Evolutionary conservation across 2,329 filamentous ascomycete genomes (phyloP).

Genomic region (Stachybotrys echinatus): DNA sequence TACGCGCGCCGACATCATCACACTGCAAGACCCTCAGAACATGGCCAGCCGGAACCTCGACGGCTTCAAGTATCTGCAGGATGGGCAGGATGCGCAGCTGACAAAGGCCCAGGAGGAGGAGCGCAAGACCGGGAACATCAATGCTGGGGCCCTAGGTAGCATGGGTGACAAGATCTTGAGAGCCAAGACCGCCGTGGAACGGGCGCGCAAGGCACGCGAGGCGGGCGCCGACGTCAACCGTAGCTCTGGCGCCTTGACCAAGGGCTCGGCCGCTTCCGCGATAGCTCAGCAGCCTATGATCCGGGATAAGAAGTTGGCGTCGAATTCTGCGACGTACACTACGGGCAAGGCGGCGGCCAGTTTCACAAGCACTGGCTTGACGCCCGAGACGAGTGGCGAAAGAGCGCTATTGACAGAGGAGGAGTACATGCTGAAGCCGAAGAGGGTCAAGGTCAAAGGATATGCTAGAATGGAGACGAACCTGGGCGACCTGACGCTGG

Average conservation of each 20-base stretch:
- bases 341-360: slow-evolving; percentile 88
- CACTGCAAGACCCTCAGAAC: slow-evolving; percentile 92
- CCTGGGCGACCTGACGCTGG: slow-evolving; percentile 77
- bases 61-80: slow-evolving; percentile 82
- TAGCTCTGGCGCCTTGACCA: slow-evolving; percentile 37
- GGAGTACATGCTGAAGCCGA: slow-evolving; percentile 92
- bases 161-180: slow-evolving; percentile 77
- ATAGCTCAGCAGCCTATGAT: slow-evolving; percentile 30
- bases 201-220: slow-evolving; percentile 70
- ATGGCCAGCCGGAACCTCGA: slow-evolving; percentile 75
- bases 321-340: slow-evolving; percentile 86
- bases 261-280: slow-evolving; percentile 13
- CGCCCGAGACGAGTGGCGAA: slow-evolving; percentile 83
- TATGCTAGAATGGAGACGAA: slow-evolving; percentile 89
- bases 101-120: slow-evolving; percentile 68
- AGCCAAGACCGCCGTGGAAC: slow-evolving; percentile 91
- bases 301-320: slow-evolving; percentile 56
- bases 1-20: slow-evolving; percentile 86
- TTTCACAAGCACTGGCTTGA: slow-evolving; percentile 91
- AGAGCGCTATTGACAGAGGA: slow-evolving; percentile 85
- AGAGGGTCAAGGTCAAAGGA: slow-evolving; percentile 81
- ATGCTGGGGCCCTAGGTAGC: slow-evolving; percentile 73
- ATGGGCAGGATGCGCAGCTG: slow-evolving; percentile 65
- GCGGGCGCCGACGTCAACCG: slow-evolving; percentile 54
- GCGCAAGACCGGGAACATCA: slow-evolving; percentile 64